Percentiles rank a stretch among this genome's conserved stretches.
phyloP scores from a whole-genome alignment of 768 basidiomycete species.

The Amanita pallidorosea region DNA sequence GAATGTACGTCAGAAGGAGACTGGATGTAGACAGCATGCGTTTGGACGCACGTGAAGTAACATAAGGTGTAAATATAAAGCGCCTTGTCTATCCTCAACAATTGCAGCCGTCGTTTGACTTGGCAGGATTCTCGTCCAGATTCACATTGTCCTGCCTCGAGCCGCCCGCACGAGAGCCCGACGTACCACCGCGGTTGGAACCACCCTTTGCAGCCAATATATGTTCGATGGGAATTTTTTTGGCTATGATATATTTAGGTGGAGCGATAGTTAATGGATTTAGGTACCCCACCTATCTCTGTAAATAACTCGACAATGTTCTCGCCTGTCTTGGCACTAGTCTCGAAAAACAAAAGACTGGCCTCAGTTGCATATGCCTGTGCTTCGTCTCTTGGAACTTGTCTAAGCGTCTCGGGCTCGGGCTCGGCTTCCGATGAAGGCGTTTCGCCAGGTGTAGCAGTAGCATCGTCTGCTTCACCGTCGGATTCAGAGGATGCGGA shows the following conservation, averaged over 20 bases:
- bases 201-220: conserved; percentile 77
- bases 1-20: background rate
- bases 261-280: background rate
- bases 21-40: background rate
- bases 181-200: conserved; percentile 49
- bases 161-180: conserved; percentile 39
- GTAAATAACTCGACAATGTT: conserved; percentile 96
- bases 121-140: conserved; percentile 54
- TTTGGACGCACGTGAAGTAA: background rate
- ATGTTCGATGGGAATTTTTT: conserved; percentile 78
- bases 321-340: conserved; percentile 93
- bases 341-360: conserved; percentile 95
- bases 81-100: conserved; percentile 39
- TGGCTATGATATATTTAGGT: conserved; percentile 23
- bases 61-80: background rate
- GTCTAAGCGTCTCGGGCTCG: conserved; percentile 70
- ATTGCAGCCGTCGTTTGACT: conserved; percentile 71
- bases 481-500: conserved; percentile 58
- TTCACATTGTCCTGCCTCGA: conserved; percentile 53
- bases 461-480: conserved; percentile 90
- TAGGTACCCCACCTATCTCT: conserved; percentile 71
- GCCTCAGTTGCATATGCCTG: conserved; percentile 93
- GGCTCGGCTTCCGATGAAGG: conserved; percentile 40
- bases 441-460: conserved; percentile 70
- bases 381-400: conserved; percentile 91